Evolutionary conservation across 1,284 basidiomycete genomes (phyloP).

Genomic region (Boletus austroedulis): DNA sequence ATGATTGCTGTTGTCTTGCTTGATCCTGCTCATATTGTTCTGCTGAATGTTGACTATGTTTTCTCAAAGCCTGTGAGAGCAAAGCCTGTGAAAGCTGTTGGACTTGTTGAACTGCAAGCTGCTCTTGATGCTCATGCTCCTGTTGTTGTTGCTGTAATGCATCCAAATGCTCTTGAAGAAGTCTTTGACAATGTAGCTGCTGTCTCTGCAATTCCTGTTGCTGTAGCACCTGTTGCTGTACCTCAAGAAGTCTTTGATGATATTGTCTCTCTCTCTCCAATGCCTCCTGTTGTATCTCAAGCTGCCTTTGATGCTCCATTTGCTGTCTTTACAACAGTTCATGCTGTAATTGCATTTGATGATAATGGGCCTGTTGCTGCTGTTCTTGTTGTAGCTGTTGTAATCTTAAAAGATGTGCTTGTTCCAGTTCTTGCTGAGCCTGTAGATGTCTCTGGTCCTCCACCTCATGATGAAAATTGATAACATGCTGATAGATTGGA

Average conservation of each 20-base stretch:
- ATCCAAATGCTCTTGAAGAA: too few species aligned
- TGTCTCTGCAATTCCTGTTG: background rate
- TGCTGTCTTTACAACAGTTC: background rate
- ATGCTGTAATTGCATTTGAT: background rate
- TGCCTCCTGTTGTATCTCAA: background rate
- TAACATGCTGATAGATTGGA: too few species aligned
- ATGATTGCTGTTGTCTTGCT: background rate
- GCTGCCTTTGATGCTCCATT: background rate
- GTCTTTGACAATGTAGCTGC: background rate
- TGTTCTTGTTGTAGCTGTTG: too few species aligned
- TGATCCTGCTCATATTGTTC: conserved; percentile 14
- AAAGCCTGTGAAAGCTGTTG: background rate
- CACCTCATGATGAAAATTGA: too few species aligned
- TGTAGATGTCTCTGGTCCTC: too few species aligned
- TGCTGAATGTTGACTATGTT: conserved; percentile 3
- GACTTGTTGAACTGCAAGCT: background rate
- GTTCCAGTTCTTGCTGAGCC: background rate
- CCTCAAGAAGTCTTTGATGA: background rate
- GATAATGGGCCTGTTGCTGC: too few species aligned
- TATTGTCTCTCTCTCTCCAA: background rate
- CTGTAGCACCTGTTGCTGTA: background rate
- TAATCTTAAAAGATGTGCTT: background rate
- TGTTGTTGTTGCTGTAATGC: too few species aligned
- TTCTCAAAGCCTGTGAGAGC: background rate
- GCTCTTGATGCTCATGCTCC: too few species aligned